A percentile compares a stretch with the other conserved stretches of the same genome.
Conservation (phyloP, 257 asterid genomes). For the Mentha longifolia region DNA sequence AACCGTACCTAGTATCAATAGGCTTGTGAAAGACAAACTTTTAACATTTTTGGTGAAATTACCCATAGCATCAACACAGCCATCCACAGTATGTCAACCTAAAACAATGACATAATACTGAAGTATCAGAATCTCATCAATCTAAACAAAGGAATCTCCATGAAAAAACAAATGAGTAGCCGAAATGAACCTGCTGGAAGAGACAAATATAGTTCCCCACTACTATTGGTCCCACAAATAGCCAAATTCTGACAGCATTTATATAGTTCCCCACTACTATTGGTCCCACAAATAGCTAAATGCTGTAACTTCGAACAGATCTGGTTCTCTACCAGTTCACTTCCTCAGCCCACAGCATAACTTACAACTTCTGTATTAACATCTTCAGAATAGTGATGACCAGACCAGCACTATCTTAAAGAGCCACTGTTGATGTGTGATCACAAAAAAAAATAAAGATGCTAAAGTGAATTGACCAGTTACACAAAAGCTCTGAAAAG, state of each 20-base stretch:
- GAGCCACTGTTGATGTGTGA: constrained; percentile 16
- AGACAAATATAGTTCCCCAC: neutral
- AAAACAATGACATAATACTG: constrained; percentile 6
- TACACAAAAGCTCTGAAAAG: neutral
- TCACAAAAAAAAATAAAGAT: constrained; percentile 17
- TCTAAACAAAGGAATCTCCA: constrained; percentile 10
- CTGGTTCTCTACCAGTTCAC: constrained; percentile 21
- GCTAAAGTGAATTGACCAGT: neutral
- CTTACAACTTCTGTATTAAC: constrained; percentile 29
- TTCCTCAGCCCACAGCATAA: constrained; percentile 31
- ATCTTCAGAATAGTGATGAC: constrained; percentile 34
- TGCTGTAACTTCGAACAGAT: constrained; percentile 17
- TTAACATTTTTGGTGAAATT: constrained; percentile 1
- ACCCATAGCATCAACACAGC: constrained; percentile 31
- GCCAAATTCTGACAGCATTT: constrained; percentile 21
- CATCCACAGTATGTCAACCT: constrained; percentile 27
- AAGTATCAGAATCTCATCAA: constrained; percentile 26
- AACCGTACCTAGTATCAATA: constrained; percentile 5
- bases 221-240: constrained; percentile 18
- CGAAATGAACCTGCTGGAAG: constrained; percentile 24
- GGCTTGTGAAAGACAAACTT: too few relatives aligned
- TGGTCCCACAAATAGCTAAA: too few relatives aligned
- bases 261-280: too few relatives aligned
- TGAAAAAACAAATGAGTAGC: neutral
- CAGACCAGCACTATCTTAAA: constrained; percentile 33